These are phyloP conservation scores for Cladophialophora carrionii DNA, from an alignment of 2,329 filamentous ascomycete species.

Conservation along the genomic window DNA sequence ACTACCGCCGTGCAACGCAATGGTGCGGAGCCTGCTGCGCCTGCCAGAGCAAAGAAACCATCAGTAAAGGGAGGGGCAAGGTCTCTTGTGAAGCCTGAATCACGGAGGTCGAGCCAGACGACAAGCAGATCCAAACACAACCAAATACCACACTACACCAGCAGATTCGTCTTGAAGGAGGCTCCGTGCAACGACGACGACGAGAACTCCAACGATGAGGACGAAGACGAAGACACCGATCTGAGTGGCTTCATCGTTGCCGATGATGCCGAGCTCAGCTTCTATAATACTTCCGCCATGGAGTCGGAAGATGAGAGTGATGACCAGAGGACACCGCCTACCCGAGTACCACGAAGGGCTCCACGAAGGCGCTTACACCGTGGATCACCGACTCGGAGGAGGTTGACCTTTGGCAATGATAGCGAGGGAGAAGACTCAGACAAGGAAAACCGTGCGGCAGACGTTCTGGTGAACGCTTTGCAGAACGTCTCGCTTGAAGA, in stretches of 20 bases:
- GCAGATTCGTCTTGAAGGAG: constrained; percentile 36
- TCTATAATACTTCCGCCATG: constrained; percentile 31
- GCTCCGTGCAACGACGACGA: constrained; percentile 36
- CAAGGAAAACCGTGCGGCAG: constrained; percentile 29
- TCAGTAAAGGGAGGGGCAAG: too few species aligned
- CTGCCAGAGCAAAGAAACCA: background rate
- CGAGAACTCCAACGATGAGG: constrained; percentile 36
- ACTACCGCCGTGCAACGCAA: constrained; percentile 37
- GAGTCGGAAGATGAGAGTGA: constrained; percentile 19
- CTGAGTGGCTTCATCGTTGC: constrained; percentile 40
- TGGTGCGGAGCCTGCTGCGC: background rate
- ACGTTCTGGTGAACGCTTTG: constrained; percentile 38
- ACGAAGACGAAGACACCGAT: constrained; percentile 40
- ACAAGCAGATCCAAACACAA: constrained; percentile 6
- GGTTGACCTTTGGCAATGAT: constrained; percentile 20
- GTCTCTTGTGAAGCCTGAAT: constrained; percentile 26
- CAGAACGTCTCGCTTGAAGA: constrained; percentile 46
- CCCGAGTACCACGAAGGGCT: constrained; percentile 5
- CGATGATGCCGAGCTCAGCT: constrained; percentile 39
- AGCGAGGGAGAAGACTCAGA: constrained; percentile 35
- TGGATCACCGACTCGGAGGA: constrained; percentile 24
- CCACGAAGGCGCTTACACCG: constrained; percentile 27
- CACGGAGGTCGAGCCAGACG: constrained; percentile 1
- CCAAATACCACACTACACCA: constrained; percentile 16
- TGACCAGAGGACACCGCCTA: constrained; percentile 12